phyloP scores from a whole-genome alignment of 192 early-diverging fungal species.

The Physocladia obscura region DNA sequence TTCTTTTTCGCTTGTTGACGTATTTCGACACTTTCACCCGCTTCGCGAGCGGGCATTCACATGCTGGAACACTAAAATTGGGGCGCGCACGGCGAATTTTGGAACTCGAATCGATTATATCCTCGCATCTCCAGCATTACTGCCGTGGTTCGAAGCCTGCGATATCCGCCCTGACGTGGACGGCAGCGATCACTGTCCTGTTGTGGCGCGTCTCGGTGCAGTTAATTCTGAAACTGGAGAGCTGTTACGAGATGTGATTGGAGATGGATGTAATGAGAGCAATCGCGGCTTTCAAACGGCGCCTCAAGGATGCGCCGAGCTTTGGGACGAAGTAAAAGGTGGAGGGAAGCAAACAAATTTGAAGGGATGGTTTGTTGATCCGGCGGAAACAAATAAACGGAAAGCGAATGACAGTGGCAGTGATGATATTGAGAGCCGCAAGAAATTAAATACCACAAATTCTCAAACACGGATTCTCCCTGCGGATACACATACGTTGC shows the following conservation, averaged over 20 bases:
- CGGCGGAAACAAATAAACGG: background rate
- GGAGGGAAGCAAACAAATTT: conserved; percentile 56
- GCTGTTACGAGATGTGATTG: conserved; percentile 12
- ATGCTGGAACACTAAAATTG: conserved; percentile 35
- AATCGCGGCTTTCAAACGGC: conserved; percentile 1
- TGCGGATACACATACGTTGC: too few species aligned
- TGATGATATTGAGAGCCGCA: too few species aligned
- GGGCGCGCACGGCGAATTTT: conserved; percentile 42
- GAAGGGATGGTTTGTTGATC: conserved; percentile 22
- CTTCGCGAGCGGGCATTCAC: conserved; percentile 23
- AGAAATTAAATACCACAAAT: too few species aligned
- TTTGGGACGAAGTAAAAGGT: conserved; percentile 58
- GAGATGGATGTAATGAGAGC: background rate
- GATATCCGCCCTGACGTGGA: conserved; percentile 58
- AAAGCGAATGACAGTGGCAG: too few species aligned
- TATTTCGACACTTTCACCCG: conserved; percentile 67
- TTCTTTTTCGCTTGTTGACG: conserved; percentile 61
- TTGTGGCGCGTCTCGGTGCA: conserved; percentile 35
- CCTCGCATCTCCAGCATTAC: conserved; percentile 50
- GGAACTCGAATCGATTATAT: conserved; percentile 79
- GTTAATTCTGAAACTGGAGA: conserved; percentile 28
- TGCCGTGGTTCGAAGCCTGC: conserved; percentile 60
- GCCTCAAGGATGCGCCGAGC: conserved; percentile 53
- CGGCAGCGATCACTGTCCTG: conserved; percentile 84
- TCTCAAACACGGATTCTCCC: too few species aligned